Conservation (phyloP, 2,329 filamentous ascomycete genomes). For the Dactylellina leptospora region DNA sequence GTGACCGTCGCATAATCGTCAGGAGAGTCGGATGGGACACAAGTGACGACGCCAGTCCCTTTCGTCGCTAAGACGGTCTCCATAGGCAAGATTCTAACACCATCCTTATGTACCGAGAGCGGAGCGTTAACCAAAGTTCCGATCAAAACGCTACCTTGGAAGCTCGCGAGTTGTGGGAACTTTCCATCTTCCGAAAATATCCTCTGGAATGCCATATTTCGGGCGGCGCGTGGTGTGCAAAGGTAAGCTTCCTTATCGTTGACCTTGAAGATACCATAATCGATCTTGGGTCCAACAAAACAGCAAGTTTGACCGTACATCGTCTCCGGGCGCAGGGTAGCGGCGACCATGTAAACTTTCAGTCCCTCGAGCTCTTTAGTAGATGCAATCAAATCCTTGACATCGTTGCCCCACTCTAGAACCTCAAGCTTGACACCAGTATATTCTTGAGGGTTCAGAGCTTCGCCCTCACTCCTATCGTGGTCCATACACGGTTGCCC, state of each 20-base stretch:
- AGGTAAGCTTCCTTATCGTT: slow-evolving; percentile 82
- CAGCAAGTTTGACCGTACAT: slow-evolving; percentile 99
- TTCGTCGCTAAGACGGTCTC: slow-evolving; percentile 90
- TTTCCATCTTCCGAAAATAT: slow-evolving; percentile 80
- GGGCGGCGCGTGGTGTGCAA: slow-evolving; percentile 80
- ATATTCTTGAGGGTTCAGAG: slow-evolving; percentile 87
- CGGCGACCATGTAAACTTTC: slow-evolving; percentile 87
- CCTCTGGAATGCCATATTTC: slow-evolving; percentile 96
- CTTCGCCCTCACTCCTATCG: slow-evolving; percentile 81
- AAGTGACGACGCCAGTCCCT: slow-evolving; percentile 95
- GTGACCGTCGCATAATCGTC: slow-evolving; percentile 91
- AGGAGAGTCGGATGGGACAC: slow-evolving; percentile 91
- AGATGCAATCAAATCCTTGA: slow-evolving; percentile 74
- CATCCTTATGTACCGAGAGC: slow-evolving; percentile 82
- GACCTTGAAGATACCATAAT: slow-evolving; percentile 86
- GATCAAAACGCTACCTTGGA: slow-evolving; percentile 80
- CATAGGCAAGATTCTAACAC: slow-evolving; percentile 92
- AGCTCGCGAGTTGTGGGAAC: slow-evolving; percentile 76
- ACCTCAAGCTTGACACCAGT: slow-evolving; percentile 90
- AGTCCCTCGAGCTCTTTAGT: slow-evolving; percentile 77
- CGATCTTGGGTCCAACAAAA: slow-evolving; percentile 89
- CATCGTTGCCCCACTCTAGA: slow-evolving; percentile 83
- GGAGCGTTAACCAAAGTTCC: slow-evolving; percentile 91
- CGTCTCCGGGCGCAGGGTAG: slow-evolving; percentile 92
- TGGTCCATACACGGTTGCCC: slow-evolving; percentile 89